Percentiles rank a stretch among this genome's conserved stretches.
These are phyloP conservation scores for Phaeosphaeria sp. DNA, from an alignment of 2,329 filamentous ascomycete species.

Conservation along the genomic window DNA sequence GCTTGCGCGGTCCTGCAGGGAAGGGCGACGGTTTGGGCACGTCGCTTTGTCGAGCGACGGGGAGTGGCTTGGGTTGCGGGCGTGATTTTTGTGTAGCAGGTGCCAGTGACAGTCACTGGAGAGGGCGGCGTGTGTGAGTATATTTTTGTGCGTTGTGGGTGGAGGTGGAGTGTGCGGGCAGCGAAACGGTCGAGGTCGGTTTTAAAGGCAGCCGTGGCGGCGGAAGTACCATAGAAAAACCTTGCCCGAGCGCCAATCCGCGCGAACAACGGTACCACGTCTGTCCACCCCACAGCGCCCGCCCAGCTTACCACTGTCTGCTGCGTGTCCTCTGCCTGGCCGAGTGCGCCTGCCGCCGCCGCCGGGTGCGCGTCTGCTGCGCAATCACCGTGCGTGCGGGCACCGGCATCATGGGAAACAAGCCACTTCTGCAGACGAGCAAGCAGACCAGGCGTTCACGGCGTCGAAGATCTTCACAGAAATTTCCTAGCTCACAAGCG, in stretches of 20 bases:
- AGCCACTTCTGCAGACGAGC: neutral
- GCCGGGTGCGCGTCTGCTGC: conserved; percentile 1
- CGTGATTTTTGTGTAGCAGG: conserved; percentile 11
- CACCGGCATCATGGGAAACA: neutral
- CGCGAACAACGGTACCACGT: conserved; percentile 11
- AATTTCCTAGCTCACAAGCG: conserved; percentile 11
- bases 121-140: conserved; percentile 21
- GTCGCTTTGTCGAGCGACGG: conserved; percentile 36
- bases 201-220: conserved; percentile 14
- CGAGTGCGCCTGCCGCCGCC: neutral
- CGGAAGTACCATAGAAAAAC: conserved; percentile 19
- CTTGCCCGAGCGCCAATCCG: conserved; percentile 20
- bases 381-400: neutral
- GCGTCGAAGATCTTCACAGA: conserved; percentile 9
- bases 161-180: conserved; percentile 26
- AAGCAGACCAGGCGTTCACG: neutral
- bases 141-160: conserved; percentile 27
- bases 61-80: conserved; percentile 16
- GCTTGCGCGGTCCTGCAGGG: conserved; percentile 35
- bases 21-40: conserved; percentile 43
- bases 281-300: conserved; percentile 4
- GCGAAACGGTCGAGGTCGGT: conserved; percentile 19
- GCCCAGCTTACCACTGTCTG: neutral
- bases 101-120: conserved; percentile 31
- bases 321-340: conserved; percentile 9